Evolutionary conservation across 441 rosid species (phyloP).

Genomic region (Croton laevigatus): DNA sequence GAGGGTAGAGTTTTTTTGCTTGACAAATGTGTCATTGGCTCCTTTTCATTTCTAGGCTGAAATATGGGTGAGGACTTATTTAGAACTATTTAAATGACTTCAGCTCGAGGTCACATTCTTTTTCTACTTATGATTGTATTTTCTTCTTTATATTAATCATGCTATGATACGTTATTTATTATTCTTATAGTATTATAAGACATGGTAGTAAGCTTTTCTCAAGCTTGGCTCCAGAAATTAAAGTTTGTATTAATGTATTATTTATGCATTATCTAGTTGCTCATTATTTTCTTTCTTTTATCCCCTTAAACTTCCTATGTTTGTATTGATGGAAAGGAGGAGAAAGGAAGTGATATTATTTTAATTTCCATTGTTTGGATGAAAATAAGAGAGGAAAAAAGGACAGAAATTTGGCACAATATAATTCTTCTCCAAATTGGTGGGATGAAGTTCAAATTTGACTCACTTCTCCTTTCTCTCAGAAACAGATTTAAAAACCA

Average conservation of each 20-base stretch:
- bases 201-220: constrained; percentile 15
- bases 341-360: no score
- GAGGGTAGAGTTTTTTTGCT: constrained; percentile 17
- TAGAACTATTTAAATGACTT: constrained; percentile 29
- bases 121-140: constrained; percentile 30
- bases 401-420: no score
- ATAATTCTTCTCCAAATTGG: no score
- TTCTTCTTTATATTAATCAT: constrained; percentile 7
- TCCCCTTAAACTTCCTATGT: background rate
- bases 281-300: background rate
- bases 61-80: background rate
- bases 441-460: no score
- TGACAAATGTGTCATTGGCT: background rate
- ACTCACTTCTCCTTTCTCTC: no score
- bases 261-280: background rate
- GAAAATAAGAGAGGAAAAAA: no score
- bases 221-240: constrained; percentile 14
- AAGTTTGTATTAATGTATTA: background rate
- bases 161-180: constrained; percentile 8
- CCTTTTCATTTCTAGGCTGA: constrained; percentile 13
- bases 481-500: no score
- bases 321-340: background rate
- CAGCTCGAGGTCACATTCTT: constrained; percentile 76
- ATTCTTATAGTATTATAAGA: background rate
- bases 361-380: no score